A percentile compares a stretch with the other conserved stretches of the same genome.
phyloP scores from a whole-genome alignment of 129 eudicot species.

The Escallonia herrerae region DNA sequence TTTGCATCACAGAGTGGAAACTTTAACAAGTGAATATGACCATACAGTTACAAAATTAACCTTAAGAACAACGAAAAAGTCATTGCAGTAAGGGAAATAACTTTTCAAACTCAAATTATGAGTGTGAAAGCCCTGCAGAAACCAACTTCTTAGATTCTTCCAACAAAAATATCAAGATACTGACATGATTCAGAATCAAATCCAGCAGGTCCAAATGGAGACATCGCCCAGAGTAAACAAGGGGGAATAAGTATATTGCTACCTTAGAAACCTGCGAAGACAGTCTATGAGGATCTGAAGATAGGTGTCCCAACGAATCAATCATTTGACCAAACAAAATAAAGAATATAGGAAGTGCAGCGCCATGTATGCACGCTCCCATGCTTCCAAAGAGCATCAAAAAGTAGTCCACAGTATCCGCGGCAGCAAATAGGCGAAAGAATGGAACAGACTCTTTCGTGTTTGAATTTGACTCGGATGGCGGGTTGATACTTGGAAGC shows the following conservation, averaged over 20 bases:
- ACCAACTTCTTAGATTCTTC: neutral
- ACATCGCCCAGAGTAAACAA: neutral
- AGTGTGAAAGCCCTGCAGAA: too few relatives aligned
- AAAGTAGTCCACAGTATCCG: constrained; percentile 54
- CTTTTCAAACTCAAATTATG: too few relatives aligned
- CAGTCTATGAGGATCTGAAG: constrained; percentile 52
- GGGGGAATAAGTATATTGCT: neutral
- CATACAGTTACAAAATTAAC: too few relatives aligned
- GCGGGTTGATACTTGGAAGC: constrained; percentile 17
- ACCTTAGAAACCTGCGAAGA: constrained; percentile 68
- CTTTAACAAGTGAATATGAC: too few relatives aligned
- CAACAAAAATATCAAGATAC: neutral
- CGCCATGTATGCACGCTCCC: constrained; percentile 81
- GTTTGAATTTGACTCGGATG: constrained; percentile 23
- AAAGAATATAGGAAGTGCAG: constrained; percentile 73
- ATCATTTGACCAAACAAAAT: constrained; percentile 73
- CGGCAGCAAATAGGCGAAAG: constrained; percentile 55
- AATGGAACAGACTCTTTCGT: constrained; percentile 25
- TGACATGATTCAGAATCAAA: neutral
- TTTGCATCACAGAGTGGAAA: too few relatives aligned
- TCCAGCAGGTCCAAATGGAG: neutral
- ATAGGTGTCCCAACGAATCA: constrained; percentile 62
- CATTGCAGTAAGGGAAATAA: too few relatives aligned
- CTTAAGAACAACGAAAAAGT: too few relatives aligned
- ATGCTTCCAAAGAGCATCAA: constrained; percentile 74